Base-by-base conservation (phyloP, 2,329 filamentous ascomycete species). In the Hypoxylon sp. region DNA sequence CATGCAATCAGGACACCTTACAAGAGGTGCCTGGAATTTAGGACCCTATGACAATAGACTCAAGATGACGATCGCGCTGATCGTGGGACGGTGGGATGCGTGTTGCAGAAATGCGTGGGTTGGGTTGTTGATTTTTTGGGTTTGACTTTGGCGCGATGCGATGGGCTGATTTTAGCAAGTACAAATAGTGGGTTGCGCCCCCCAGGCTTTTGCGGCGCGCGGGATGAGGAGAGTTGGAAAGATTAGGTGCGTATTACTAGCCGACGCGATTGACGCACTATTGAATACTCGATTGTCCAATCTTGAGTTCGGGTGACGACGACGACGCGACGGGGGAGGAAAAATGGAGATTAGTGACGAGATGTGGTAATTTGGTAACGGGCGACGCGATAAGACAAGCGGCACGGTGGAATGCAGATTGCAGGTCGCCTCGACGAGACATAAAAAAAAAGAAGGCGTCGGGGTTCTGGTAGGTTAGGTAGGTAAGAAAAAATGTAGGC, bases 31-130 rank as follows among this genome's bases (percentile, higher is more conserved):
- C 67, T 67, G 70, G 46, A 66, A 58, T 59, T 49, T 53, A 57
- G 62, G 63, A 62, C 55, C 59, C 69, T 68, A 67, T 70, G 56
- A 63, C 49, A 56, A 69, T 58, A 65, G 49, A 56, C 32, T 55
- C 60, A 58, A 58, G 56, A 45, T 60, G 74, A 71, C 69, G 75
- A 77, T 76, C 73, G 76, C 74, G 76, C 73, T 75, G 74, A 75
- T 76, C 72, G 68, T 65, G 66, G 63, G 68, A 66, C 43, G 51
- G 50, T 61, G 50, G 71, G 67, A 64, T 34, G 63, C 66, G 34
- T 61, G 62, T 68, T 67, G 73, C 70, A 66, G 69, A 57, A 53
- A 60, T 53, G 70, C 65, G 60, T 53, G 63, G 61, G 60, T 48
- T 55, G 51, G 32, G 34, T 67, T 66, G 57, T 63, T 50, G 52